Base-by-base conservation (phyloP, 306 rosid species). In the Malus sylvestris region DNA sequence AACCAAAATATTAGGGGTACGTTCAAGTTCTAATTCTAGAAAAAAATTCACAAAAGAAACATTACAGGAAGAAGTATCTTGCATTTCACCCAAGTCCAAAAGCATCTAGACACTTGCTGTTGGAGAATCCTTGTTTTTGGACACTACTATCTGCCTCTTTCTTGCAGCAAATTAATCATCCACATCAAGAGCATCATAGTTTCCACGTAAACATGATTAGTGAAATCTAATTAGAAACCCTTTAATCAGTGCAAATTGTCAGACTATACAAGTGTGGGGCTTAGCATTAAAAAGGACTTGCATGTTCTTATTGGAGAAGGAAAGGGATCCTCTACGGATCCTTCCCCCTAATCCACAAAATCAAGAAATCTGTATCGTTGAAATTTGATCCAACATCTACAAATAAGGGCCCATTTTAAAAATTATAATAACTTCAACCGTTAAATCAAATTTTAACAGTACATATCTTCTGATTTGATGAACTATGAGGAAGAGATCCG, bases 71-170 rank as follows among this genome's bases (percentile, higher is more conserved):
- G 57, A 73, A 40, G 19, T 16, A 14, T 57, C 44, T 13, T 49
- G 59, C 62, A 59, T 16, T 63, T 45, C 66, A 67, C 75, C 46
- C n/a, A 60, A 49, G 14, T 82, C 82, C 85, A 79, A 71, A 40
- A 30, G 76, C 65, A 49, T 79, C 73, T 77, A 22, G 67, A 73
- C 80, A 69, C 74, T 67, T 14, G 40, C 76, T n/a, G 22, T 67
- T 29, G 10, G 18, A 45, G 42, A 45, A 33, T 44, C 72, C 68
- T 52, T 29, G 19, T 44, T 63, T 58, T 84, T 83, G 79, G 81
- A 79, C 79, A 10, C 72, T 77, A 71, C 67, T 6, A 61, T 27
- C 67, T 14, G 20, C 38, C 67, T 27, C 38, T 13, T 27, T 27
- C 67, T 14, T 67, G 62, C 70, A 77, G 61, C 58, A 74, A 57